Evolutionary conservation across 495 filamentous ascomycete genomes (phyloP).

Genomic region (Diplogelasinospora grovesii): DNA sequence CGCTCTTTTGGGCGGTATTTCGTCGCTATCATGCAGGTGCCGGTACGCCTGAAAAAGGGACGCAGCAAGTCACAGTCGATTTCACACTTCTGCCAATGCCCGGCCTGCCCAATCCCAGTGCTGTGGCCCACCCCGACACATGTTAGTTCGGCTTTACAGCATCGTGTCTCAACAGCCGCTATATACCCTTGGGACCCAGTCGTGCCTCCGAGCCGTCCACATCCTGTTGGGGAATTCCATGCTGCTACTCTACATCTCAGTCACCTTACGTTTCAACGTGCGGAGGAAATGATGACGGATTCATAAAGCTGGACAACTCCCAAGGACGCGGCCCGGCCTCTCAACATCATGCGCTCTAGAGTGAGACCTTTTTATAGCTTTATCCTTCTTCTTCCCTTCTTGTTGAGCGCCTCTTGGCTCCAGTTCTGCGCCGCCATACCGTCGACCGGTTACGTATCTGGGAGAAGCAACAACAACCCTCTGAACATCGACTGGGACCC

Average conservation of each 20-base stretch:
- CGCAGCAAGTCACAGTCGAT: constrained; percentile 32
- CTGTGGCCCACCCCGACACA: constrained; percentile 18
- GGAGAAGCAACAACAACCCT: constrained; percentile 34
- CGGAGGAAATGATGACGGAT: constrained; percentile 32
- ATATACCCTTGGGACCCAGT: constrained; percentile 49
- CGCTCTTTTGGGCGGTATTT: constrained; percentile 23
- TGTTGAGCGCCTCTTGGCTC: constrained; percentile 22
- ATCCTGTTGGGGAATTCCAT: constrained; percentile 26
- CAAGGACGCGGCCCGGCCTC: constrained; percentile 10
- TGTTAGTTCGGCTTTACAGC: constrained; percentile 17
- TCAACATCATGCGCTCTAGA: constrained; percentile 27
- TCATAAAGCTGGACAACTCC: constrained; percentile 16
- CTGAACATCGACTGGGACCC: constrained; percentile 50
- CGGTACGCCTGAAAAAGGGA: constrained; percentile 22
- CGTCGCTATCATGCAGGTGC: constrained; percentile 30
- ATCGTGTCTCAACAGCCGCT: constrained; percentile 47
- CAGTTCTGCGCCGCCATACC: constrained; percentile 23
- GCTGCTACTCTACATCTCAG: constrained; percentile 32
- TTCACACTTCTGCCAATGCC: constrained; percentile 26
- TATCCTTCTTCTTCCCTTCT: constrained; percentile 26
- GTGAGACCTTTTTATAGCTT: constrained; percentile 23
- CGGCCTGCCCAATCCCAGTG: constrained; percentile 19
- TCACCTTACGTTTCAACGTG: constrained; percentile 43
- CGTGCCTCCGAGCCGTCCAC: constrained; percentile 16
- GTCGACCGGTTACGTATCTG: constrained; percentile 17